Percentiles rank a stretch among this genome's conserved stretches.
These are phyloP conservation scores for Calvatia gigantea DNA, from an alignment of 768 basidiomycete species.

Conservation along the genomic window DNA sequence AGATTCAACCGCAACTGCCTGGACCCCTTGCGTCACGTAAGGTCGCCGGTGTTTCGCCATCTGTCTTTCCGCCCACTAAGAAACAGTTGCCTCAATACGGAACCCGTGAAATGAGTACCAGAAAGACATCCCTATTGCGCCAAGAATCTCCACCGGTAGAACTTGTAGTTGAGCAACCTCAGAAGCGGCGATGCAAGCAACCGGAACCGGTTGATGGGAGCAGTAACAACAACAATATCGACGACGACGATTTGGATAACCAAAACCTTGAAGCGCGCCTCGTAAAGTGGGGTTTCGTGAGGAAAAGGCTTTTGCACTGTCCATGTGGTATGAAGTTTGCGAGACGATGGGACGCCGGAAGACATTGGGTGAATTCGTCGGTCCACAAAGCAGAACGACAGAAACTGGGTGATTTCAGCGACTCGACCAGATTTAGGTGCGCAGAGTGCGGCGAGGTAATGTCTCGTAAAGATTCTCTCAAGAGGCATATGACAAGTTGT, in stretches of 20 bases:
- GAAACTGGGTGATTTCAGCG: neutral
- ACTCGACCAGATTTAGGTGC: neutral
- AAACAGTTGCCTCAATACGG: neutral
- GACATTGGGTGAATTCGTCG: neutral
- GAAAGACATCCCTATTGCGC: neutral
- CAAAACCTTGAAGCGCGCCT: neutral
- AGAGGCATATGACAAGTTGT: neutral
- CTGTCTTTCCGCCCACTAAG: neutral
- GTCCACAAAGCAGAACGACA: neutral
- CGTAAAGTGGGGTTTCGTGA: neutral
- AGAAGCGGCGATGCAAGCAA: neutral
- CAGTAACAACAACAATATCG: too few relatives aligned
- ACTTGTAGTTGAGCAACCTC: neutral
- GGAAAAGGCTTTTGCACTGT: neutral
- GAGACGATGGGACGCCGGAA: neutral
- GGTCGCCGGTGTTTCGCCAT: neutral
- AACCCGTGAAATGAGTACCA: neutral
- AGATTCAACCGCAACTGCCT: neutral
- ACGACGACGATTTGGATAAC: neutral
- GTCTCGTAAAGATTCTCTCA: neutral
- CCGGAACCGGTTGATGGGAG: too few relatives aligned
- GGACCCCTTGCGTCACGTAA: neutral
- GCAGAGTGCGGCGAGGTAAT: neutral
- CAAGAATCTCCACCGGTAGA: neutral
- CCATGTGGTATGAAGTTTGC: neutral